Percentiles rank a stretch among this genome's conserved stretches.
Conservation (phyloP, 2,329 filamentous ascomycete genomes). For the Penicillium expansum region DNA sequence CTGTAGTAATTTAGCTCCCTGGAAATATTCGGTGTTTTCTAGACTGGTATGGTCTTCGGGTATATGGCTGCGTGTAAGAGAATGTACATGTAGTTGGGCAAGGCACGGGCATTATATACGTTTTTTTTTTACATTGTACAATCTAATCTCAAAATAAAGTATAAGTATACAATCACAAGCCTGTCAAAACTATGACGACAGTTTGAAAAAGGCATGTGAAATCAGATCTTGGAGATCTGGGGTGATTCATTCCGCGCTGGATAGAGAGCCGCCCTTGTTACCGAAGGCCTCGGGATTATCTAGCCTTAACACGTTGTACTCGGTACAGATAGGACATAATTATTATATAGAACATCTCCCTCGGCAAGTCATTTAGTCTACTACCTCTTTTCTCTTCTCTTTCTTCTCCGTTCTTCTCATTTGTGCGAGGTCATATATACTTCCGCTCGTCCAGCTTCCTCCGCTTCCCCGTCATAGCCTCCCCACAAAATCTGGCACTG, state of each 20-base stretch:
- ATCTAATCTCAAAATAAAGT: not conserved
- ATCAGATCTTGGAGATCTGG: constrained; percentile 19
- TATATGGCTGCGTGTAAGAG: not conserved
- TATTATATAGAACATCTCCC: constrained; percentile 15
- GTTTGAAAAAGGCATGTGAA: constrained; percentile 22
- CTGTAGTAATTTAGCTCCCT: constrained; percentile 10
- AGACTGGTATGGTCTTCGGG: not conserved
- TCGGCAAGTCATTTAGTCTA: constrained; percentile 2
- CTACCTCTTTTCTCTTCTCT: constrained; percentile 1
- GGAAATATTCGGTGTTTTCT: not conserved
- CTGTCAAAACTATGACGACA: constrained; percentile 19
- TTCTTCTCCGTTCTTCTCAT: not conserved
- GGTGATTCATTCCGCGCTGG: constrained; percentile 11
- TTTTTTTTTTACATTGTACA: not conserved
- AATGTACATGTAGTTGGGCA: not conserved
- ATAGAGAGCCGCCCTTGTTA: constrained; percentile 22
- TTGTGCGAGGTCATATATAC: constrained; percentile 14
- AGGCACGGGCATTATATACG: not conserved
- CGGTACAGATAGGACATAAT: constrained; percentile 1
- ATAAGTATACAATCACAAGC: constrained; percentile 11
- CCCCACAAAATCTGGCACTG: constrained; percentile 24
- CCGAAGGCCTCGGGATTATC: constrained; percentile 29
- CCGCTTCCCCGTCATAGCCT: constrained; percentile 39
- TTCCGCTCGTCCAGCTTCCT: constrained; percentile 41
- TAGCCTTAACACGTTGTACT: not conserved